Percentiles rank a stretch among this genome's conserved stretches.
These are phyloP conservation scores for Boletus speciosus DNA, from an alignment of 768 basidiomycete genomes.

Conservation along the genomic window DNA sequence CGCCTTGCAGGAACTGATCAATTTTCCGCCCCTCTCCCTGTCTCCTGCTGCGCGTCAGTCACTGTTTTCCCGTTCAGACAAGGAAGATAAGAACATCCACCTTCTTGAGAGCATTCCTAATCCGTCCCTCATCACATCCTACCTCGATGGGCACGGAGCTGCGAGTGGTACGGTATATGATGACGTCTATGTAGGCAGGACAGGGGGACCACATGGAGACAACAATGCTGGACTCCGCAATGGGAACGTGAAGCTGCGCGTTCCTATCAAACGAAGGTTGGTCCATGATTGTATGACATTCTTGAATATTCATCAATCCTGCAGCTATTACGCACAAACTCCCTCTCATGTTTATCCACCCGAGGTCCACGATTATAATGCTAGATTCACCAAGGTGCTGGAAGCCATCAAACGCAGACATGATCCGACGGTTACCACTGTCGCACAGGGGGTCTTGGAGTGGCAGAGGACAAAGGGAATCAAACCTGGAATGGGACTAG, in stretches of 20 bases:
- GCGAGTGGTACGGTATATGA: slow-evolving; percentile 10
- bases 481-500: slow-evolving; percentile 27
- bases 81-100: slow-evolving; percentile 27
- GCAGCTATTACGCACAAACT: slow-evolving; percentile 84
- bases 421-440: slow-evolving; percentile 96
- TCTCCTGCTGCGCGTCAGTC: slow-evolving; percentile 67
- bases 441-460: slow-evolving; percentile 93
- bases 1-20: slow-evolving; percentile 73
- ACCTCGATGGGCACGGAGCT: slow-evolving; percentile 32
- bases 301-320: neutral
- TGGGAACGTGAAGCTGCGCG: slow-evolving; percentile 63
- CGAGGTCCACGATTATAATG: slow-evolving; percentile 90
- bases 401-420: slow-evolving; percentile 91
- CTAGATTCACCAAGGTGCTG: slow-evolving; percentile 80
- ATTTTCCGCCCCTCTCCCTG: slow-evolving; percentile 75
- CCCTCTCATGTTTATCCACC: slow-evolving; percentile 78
- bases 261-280: slow-evolving; percentile 83
- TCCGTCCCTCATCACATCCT: slow-evolving; percentile 52
- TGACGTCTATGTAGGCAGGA: neutral
- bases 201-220: slow-evolving; percentile 11
- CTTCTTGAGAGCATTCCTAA: slow-evolving; percentile 80
- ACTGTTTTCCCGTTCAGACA: slow-evolving; percentile 46
- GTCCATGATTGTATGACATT: slow-evolving; percentile 3
- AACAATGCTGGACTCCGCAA: slow-evolving; percentile 38
- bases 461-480: slow-evolving; percentile 70